phyloP scores from a whole-genome alignment of 139 green algal genomes.

The Ostreobium quekettii region DNA sequence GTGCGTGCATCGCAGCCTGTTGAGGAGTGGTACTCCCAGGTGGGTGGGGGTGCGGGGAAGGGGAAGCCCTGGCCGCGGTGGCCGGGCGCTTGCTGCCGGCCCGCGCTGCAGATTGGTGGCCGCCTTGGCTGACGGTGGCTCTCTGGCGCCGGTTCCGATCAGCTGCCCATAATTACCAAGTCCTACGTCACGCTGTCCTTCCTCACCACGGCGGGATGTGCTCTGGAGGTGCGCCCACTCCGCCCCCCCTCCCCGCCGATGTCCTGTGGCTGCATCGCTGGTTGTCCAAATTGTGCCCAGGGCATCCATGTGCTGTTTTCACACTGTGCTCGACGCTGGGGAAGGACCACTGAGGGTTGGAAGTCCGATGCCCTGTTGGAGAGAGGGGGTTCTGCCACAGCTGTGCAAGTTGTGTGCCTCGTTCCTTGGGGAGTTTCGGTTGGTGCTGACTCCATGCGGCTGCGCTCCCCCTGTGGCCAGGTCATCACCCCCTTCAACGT shows the following conservation, averaged over 20 bases:
- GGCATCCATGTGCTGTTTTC: too few species aligned
- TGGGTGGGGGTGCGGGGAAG: background rate
- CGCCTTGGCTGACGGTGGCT: background rate
- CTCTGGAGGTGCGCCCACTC: conserved; percentile 71
- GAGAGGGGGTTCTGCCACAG: background rate
- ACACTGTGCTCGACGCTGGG: too few species aligned
- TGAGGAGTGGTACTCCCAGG: background rate
- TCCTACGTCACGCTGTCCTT: conserved; percentile 91
- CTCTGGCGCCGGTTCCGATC: conserved; percentile 9
- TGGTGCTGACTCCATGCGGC: background rate
- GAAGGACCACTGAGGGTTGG: background rate
- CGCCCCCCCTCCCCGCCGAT: background rate
- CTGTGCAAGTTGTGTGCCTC: too few species aligned
- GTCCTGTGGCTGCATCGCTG: too few species aligned
- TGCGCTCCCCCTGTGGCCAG: conserved; percentile 30
- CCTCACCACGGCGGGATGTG: conserved; percentile 84
- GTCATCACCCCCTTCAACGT: conserved; percentile 92
- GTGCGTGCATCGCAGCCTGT: conserved; percentile 6
- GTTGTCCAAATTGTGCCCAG: too few species aligned
- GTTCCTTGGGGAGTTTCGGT: too few species aligned
- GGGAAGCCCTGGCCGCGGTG: background rate
- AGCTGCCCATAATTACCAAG: conserved; percentile 87
- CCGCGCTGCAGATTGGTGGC: background rate
- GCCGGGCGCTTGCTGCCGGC: background rate
- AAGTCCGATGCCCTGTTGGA: background rate